Conservation (phyloP, 129 eudicot genomes). For the Pittosporum tobira region DNA sequence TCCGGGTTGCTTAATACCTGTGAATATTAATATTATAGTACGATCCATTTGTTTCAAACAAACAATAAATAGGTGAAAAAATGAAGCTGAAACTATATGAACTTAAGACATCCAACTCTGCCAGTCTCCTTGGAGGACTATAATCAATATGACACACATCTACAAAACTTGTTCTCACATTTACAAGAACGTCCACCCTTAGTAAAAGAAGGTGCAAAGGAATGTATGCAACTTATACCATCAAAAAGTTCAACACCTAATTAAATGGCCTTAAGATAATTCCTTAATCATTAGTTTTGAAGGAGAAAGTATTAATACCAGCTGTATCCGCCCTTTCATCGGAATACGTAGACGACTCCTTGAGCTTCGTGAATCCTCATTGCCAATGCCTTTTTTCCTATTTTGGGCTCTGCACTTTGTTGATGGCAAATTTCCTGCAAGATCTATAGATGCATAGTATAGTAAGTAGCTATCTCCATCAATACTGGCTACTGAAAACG, state of each 20-base stretch:
- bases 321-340: constrained; percentile 78
- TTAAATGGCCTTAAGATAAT: constrained; percentile 8
- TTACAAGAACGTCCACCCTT: background rate
- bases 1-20: constrained; percentile 96
- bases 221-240: background rate
- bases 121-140: background rate
- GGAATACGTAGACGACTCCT: constrained; percentile 71
- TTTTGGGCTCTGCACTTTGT: constrained; percentile 20
- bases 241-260: background rate
- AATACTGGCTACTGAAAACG: constrained; percentile 74
- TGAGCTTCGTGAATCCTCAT: constrained; percentile 25
- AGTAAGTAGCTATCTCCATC: constrained; percentile 75
- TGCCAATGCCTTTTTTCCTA: constrained; percentile 13
- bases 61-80: background rate
- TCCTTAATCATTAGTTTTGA: background rate
- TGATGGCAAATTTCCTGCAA: constrained; percentile 35
- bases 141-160: background rate
- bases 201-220: background rate
- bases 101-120: background rate
- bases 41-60: background rate
- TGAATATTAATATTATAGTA: constrained; percentile 7
- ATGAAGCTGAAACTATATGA: constrained; percentile 7
- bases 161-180: background rate
- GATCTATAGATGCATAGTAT: constrained; percentile 72
- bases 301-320: constrained; percentile 38